Percentiles rank a stretch among this genome's conserved stretches.
Conservation (phyloP, 1,139 yeast genomes). For the Taphrina wiesneri region DNA sequence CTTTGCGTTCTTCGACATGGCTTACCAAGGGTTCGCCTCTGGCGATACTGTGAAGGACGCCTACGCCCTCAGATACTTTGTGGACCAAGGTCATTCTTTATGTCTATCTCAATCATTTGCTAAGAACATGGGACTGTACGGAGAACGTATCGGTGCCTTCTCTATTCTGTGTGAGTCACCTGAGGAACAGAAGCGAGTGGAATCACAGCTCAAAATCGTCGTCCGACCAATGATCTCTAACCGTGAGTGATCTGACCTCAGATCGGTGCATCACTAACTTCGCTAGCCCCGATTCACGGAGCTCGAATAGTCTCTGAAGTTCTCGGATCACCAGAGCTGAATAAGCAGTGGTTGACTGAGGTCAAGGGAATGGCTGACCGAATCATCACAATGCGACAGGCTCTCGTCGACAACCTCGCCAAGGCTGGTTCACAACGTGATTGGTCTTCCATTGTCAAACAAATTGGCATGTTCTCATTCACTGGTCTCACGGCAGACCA, state of each 20-base stretch:
- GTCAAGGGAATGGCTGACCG: constrained; percentile 85
- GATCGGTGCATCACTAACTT: background rate
- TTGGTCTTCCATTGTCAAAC: constrained; percentile 91
- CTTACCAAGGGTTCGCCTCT: constrained; percentile 95
- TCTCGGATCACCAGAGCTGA: constrained; percentile 63
- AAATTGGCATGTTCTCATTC: constrained; percentile 96
- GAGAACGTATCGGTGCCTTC: constrained; percentile 95
- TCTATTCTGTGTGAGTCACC: constrained; percentile 55
- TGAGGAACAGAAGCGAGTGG: constrained; percentile 53
- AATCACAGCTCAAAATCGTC: constrained; percentile 75
- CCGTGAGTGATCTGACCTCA: constrained; percentile 50
- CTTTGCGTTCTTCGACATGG: constrained; percentile 88
- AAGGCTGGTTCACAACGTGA: constrained; percentile 73
- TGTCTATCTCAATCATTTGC: constrained; percentile 93
- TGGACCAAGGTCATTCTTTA: constrained; percentile 53
- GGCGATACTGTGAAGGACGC: constrained; percentile 85
- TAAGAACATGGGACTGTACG: constrained; percentile 95
- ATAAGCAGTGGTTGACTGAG: constrained; percentile 78
- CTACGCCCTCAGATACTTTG: constrained; percentile 80
- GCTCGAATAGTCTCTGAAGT: constrained; percentile 86
- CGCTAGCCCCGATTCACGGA: constrained; percentile 78
- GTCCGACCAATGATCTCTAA: constrained; percentile 85
- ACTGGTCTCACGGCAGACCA: constrained; percentile 81
- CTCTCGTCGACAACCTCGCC: constrained; percentile 61
- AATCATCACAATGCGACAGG: constrained; percentile 72